These are phyloP conservation scores for Leccinum disarticulatum DNA, from an alignment of 768 basidiomycete genomes.

Conservation along the genomic window DNA sequence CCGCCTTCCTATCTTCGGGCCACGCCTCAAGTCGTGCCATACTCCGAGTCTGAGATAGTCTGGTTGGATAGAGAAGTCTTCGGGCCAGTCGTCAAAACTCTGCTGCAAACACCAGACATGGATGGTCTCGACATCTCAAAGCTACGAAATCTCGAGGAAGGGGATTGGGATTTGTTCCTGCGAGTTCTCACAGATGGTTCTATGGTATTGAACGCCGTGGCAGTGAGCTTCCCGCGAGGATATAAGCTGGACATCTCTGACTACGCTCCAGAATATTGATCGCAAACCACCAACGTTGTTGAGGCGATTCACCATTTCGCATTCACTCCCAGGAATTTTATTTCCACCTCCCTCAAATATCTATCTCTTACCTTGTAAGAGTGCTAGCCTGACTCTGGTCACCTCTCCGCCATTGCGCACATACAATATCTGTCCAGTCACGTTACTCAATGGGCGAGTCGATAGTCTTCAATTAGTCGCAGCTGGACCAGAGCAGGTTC, in stretches of 20 bases:
- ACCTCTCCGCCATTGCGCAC: constrained; percentile 66
- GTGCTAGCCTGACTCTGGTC: constrained; percentile 52
- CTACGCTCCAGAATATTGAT: constrained; percentile 71
- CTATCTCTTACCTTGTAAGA: constrained; percentile 50
- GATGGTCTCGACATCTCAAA: constrained; percentile 32
- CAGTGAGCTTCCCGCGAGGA: constrained; percentile 46
- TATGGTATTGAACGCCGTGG: constrained; percentile 68
- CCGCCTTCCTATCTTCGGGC: too few species aligned
- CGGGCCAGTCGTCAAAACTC: constrained; percentile 43
- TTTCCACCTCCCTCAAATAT: constrained; percentile 50
- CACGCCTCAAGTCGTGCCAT: constrained; percentile 25
- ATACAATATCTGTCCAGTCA: constrained; percentile 54
- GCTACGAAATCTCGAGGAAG: constrained; percentile 63
- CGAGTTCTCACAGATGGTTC: constrained; percentile 72
- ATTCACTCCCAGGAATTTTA: constrained; percentile 52
- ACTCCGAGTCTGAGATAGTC: constrained; percentile 53
- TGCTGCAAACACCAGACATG: constrained; percentile 36
- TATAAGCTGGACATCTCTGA: constrained; percentile 4
- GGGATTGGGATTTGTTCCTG: constrained; percentile 79
- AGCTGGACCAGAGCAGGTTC: constrained; percentile 38
- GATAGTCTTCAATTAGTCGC: constrained; percentile 51
- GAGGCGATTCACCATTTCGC: constrained; percentile 70
- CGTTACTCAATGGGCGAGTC: constrained; percentile 61
- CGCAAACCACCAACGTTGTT: constrained; percentile 82
- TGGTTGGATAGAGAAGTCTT: constrained; percentile 69